Percentiles rank a stretch among this genome's conserved stretches.
These are phyloP conservation scores for Chalciporus sphaerocephalus DNA, from an alignment of 768 basidiomycete genomes.

Conservation along the genomic window DNA sequence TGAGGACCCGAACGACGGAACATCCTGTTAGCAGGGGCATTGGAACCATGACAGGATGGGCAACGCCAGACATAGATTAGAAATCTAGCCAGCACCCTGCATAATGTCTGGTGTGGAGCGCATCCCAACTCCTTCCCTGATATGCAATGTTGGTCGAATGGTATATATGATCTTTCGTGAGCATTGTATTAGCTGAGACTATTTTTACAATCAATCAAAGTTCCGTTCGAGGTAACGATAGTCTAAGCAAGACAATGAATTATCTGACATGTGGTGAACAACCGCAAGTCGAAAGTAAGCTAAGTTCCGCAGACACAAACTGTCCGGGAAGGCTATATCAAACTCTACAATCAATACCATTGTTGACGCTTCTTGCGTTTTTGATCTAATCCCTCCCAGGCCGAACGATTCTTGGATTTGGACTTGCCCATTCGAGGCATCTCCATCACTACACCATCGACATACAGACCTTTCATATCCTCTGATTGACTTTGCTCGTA, in stretches of 20 bases:
- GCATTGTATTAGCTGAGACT: not conserved
- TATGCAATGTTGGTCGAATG: not conserved
- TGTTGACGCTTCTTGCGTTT: conserved; percentile 11
- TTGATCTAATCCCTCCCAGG: conserved; percentile 23
- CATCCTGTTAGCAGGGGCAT: conserved; percentile 23
- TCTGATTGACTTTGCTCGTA: conserved; percentile 12
- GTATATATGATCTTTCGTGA: not conserved
- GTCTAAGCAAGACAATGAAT: not conserved
- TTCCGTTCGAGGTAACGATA: not conserved
- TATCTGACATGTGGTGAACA: not conserved
- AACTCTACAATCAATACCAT: conserved; percentile 13
- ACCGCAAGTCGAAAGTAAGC: not conserved
- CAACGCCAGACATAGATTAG: conserved; percentile 20
- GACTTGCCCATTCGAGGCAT: conserved; percentile 16
- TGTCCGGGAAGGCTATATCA: not conserved
- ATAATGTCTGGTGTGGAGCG: not conserved
- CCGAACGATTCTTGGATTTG: conserved; percentile 23
- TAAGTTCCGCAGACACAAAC: not conserved
- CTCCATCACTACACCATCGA: conserved; percentile 16
- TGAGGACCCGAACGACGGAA: conserved; percentile 38
- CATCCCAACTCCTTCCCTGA: not conserved
- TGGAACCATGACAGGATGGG: conserved; percentile 20
- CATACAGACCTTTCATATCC: conserved; percentile 22
- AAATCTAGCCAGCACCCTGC: not conserved
- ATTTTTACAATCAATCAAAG: not conserved